Evolutionary conservation across 768 basidiomycete species (phyloP), one percentile per base, ranked within the genome.

Genomic region (Kondoa malvinella): DNA sequence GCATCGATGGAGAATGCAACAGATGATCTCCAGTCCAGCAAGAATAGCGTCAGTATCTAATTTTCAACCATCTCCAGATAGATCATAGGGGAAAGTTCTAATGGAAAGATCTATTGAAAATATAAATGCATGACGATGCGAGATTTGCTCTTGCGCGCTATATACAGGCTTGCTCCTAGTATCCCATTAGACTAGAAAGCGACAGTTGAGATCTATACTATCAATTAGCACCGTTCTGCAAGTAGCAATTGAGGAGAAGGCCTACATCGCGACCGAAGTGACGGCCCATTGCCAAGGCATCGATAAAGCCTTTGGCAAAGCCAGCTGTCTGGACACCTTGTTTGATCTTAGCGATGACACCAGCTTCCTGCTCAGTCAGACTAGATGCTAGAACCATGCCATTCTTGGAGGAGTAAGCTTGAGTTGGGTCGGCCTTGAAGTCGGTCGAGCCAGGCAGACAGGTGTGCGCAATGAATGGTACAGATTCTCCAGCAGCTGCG

Each of bases 401-500:
- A 21, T 50, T 50, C 40, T 50, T 50, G 40, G 21, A 8, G 12
- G 40, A 50, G 8, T 8, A 8, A 50, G 40, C 40, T 8, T 8
- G 12, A 50, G 40, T 50, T 8, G 40, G 40, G 21, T 50, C 40
- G 40, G 40, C 40, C 21, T 50, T 50, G 40, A 50, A 50, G 40
- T 50, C 40, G 40, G 40, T 50, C 40, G 40, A 50, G 32, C 77
- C 79, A 0, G 80, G 78, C 0, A 81, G 76, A 29, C 74, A 77
- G 65, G 75, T 71, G 71, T 77, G 75, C 17, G 73, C 72, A 59
- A 79, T 33, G 76, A 77, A 79, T 1, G 72, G 67, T 56, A 80
- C 77, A 21, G 78, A 74, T 56, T 60, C 61, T 34, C 89, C 90
- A 59, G 86, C 79, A 0, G 85, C 88, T 1, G 84, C 87, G 67